Evolutionary conservation across 805 yeast genomes (phyloP).

Genomic region (Millerago galiae): DNA sequence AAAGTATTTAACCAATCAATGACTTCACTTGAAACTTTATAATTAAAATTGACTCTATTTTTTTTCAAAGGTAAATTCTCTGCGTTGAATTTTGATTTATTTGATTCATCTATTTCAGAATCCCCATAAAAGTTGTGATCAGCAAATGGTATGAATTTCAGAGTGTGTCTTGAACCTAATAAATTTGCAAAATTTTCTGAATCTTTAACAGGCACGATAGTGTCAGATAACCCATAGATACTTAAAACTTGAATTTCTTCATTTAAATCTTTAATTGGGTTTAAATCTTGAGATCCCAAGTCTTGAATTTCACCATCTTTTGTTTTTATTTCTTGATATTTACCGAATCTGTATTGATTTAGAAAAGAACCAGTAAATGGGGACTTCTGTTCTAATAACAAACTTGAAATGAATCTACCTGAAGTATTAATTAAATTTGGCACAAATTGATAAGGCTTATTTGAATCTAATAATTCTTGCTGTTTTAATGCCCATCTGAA

Average conservation of each 20-base stretch:
- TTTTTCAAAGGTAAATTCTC: constrained; percentile 38
- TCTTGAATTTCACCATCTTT: constrained; percentile 46
- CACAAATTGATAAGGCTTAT: constrained; percentile 36
- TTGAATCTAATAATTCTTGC: constrained; percentile 28
- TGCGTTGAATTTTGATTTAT: constrained; percentile 28
- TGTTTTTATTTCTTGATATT: constrained; percentile 34
- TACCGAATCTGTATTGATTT: constrained; percentile 45
- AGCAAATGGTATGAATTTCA: constrained; percentile 57
- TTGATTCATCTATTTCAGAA: constrained; percentile 29
- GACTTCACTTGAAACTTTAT: constrained; percentile 43
- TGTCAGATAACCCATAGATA: constrained; percentile 66
- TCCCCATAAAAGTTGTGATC: constrained; percentile 77
- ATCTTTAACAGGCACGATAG: constrained; percentile 59
- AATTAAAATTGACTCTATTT: constrained; percentile 52
- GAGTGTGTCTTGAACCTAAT: constrained; percentile 48
- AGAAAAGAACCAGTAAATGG: constrained; percentile 32
- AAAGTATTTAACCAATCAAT: constrained; percentile 41
- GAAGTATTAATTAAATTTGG: constrained; percentile 69
- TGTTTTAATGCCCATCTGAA: constrained; percentile 59
- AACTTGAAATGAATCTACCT: constrained; percentile 47
- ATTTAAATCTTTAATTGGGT: constrained; percentile 34
- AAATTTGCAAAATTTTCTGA: constrained; percentile 50
- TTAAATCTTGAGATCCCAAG: constrained; percentile 42
- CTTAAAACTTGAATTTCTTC: constrained; percentile 49
- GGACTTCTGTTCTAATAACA: constrained; percentile 12